Evolutionary conservation across 192 early-diverging fungal genomes (phyloP).

Genomic region (Coemansia sp.): DNA sequence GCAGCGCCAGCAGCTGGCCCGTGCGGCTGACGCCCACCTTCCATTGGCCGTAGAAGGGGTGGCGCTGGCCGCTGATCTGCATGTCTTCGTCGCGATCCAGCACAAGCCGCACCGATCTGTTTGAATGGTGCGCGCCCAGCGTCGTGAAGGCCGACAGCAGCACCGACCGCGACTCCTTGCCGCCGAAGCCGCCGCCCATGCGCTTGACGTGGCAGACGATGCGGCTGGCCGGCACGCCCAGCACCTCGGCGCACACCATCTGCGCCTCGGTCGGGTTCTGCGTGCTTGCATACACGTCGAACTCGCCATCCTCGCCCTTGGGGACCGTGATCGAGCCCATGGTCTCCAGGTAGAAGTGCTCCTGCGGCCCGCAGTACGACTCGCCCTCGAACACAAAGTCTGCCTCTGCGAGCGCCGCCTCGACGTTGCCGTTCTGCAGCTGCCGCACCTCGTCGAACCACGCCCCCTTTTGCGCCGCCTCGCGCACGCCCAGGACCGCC

Average conservation of each 20-base stretch:
- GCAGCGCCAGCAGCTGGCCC: slow-evolving; percentile 69
- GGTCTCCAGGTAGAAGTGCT: slow-evolving; percentile 92
- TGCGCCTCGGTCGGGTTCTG: slow-evolving; percentile 81
- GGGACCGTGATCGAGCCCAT: slow-evolving; percentile 70
- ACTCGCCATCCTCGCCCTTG: slow-evolving; percentile 74
- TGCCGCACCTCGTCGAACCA: slow-evolving; percentile 61
- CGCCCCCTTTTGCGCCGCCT: slow-evolving; percentile 70
- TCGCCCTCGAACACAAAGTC: slow-evolving; percentile 62
- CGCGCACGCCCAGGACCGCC: slow-evolving; percentile 76
- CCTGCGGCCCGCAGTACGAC: slow-evolving; percentile 64
- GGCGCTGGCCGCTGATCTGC: slow-evolving; percentile 70
- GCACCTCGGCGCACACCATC: slow-evolving; percentile 65
- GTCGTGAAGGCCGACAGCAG: slow-evolving; percentile 67
- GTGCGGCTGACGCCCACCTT: slow-evolving; percentile 70
- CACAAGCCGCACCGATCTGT: slow-evolving; percentile 72
- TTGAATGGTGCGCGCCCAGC: slow-evolving; percentile 69
- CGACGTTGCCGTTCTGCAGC: slow-evolving; percentile 69
- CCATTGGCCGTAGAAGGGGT: slow-evolving; percentile 81
- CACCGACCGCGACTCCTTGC: slow-evolving; percentile 71
- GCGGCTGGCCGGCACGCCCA: slow-evolving; percentile 74
- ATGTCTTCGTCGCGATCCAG: slow-evolving; percentile 88
- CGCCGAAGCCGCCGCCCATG: slow-evolving; percentile 89
- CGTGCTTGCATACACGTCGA: slow-evolving; percentile 77
- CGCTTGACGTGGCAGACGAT: slow-evolving; percentile 80
- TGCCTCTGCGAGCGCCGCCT: slow-evolving; percentile 54